phyloP scores from a whole-genome alignment of 306 rosid genomes.

The Canavalia ensiformis region DNA sequence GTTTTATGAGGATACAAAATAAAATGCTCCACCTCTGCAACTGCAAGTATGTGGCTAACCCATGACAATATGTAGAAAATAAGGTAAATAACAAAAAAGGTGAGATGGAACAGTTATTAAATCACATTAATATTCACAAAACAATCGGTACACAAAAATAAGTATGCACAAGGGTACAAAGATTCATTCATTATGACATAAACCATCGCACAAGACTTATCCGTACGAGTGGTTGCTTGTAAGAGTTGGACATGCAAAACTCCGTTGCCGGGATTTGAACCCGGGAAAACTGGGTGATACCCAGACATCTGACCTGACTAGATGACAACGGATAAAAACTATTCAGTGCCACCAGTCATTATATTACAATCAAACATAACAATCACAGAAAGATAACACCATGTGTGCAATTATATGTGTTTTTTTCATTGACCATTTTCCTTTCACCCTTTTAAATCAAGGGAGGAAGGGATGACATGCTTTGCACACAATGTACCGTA shows the following conservation, averaged over 20 bases:
- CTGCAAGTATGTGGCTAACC: constrained; percentile 58
- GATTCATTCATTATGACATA: constrained; percentile 25
- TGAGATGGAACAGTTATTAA: constrained; percentile 3
- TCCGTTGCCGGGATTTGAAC: constrained; percentile 76
- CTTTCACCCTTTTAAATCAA: constrained; percentile 35
- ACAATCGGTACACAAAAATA: constrained; percentile 3
- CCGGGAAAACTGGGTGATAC: constrained; percentile 67
- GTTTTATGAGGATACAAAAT: neutral
- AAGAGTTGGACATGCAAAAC: constrained; percentile 30
- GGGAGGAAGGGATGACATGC: constrained; percentile 32
- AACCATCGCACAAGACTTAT: constrained; percentile 18
- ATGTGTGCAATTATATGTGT: neutral
- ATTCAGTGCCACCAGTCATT: constrained; percentile 41
- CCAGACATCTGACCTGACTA: constrained; percentile 74
- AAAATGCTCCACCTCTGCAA: constrained; percentile 82
- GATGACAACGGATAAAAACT: constrained; percentile 62
- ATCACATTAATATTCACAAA: constrained; percentile 35
- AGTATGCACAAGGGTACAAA: neutral
- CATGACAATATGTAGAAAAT: constrained; percentile 49
- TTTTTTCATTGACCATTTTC: constrained; percentile 23
- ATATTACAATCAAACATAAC: constrained; percentile 22
- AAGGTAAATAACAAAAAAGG: constrained; percentile 25
- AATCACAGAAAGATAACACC: constrained; percentile 6
- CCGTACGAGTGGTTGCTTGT: constrained; percentile 34
- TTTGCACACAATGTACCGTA: constrained; percentile 11